Conservation (phyloP, 371 early-diverging fungal species). For the Massospora cicadina region DNA sequence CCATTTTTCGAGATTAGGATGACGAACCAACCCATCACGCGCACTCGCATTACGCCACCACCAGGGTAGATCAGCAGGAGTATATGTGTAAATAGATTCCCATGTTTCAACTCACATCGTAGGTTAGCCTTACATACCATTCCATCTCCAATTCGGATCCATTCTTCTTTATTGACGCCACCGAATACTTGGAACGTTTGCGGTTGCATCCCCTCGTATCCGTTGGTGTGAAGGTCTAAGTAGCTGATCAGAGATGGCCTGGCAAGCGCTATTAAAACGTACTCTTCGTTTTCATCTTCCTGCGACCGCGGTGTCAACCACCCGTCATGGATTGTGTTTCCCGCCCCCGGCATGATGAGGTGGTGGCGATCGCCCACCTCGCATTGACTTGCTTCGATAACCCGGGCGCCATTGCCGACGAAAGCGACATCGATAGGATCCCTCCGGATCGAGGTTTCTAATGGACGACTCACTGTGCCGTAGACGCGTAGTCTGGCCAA, state of each 20-base stretch:
- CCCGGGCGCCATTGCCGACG: background rate
- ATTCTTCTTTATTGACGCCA: background rate
- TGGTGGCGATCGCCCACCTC: background rate
- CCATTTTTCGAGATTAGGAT: background rate
- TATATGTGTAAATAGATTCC: background rate
- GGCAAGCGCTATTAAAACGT: background rate
- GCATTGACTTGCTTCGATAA: background rate
- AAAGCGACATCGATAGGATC: background rate
- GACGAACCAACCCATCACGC: background rate
- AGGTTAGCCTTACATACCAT: background rate
- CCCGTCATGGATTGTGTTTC: background rate
- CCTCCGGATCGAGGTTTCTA: background rate
- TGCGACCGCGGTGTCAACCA: background rate
- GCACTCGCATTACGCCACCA: background rate
- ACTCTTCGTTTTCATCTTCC: background rate
- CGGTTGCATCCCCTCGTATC: background rate
- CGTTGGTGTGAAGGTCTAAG: background rate
- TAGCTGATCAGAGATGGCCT: background rate
- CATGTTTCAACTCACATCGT: background rate
- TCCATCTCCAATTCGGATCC: background rate
- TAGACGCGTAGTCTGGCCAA: background rate
- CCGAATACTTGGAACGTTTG: background rate
- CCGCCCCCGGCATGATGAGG: background rate
- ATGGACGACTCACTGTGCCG: background rate
- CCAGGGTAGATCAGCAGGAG: background rate